These are phyloP conservation scores for Kwoniella botswanensis DNA, from an alignment of 768 basidiomycete species.

Conservation along the genomic window DNA sequence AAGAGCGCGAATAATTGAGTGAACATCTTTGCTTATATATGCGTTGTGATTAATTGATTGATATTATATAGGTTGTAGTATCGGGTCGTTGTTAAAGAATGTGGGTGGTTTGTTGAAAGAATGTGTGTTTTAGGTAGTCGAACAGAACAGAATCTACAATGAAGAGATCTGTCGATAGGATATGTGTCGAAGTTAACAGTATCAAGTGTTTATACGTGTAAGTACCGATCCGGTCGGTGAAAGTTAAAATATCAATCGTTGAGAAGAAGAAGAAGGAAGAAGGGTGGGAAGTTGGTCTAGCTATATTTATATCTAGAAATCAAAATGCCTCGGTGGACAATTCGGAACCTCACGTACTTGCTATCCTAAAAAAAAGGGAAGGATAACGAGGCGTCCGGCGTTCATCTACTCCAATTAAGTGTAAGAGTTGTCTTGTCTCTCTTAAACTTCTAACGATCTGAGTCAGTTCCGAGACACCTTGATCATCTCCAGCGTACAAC, in stretches of 20 bases:
- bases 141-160: conserved; percentile 12
- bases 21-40: conserved; percentile 27
- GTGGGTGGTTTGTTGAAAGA: conserved; percentile 22
- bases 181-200: conserved; percentile 3
- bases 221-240: conserved; percentile 29
- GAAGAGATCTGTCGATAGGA: conserved; percentile 21
- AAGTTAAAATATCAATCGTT: conserved; percentile 22
- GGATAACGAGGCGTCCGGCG: conserved; percentile 15
- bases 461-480: conserved; percentile 26
- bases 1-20: conserved; percentile 28
- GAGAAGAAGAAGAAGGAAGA: conserved; percentile 15
- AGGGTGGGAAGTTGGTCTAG: not conserved
- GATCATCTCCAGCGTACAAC: not conserved
- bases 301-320: conserved; percentile 10
- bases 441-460: conserved; percentile 8
- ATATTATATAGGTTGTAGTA: conserved; percentile 10
- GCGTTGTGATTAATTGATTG: conserved; percentile 21
- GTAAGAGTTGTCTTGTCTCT: conserved; percentile 1
- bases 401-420: conserved; percentile 3
- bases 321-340: conserved; percentile 9
- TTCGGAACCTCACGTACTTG: conserved; percentile 20
- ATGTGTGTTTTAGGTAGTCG: conserved; percentile 24
- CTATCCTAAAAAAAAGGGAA: not conserved
- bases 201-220: not conserved
- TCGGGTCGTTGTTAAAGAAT: conserved; percentile 11